These are phyloP conservation scores for Poa pratensis DNA, from an alignment of 176 grass and related monocot genomes.

Conservation along the genomic window DNA sequence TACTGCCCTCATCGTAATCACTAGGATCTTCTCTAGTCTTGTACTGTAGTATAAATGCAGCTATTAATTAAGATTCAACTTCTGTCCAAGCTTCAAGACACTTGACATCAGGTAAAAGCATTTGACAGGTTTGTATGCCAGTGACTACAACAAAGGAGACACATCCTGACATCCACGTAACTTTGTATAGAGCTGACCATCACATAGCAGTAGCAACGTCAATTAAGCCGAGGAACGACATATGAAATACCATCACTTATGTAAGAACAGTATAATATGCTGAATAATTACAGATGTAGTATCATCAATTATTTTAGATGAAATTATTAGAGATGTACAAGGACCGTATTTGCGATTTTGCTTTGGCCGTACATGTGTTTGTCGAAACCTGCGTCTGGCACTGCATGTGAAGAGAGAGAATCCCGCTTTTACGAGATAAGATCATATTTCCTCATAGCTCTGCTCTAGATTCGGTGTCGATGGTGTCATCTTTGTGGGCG, in stretches of 20 bases:
- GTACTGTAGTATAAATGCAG: too few species aligned
- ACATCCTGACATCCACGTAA: too few species aligned
- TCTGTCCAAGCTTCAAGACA: too few species aligned
- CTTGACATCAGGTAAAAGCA: too few species aligned
- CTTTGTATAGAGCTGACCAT: too few species aligned
- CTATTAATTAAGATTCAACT: too few species aligned
- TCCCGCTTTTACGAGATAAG: not conserved
- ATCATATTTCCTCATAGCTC: slow-evolving; percentile 63
- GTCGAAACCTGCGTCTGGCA: not conserved
- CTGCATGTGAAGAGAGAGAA: not conserved
- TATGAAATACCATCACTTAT: not conserved
- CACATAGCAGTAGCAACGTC: too few species aligned
- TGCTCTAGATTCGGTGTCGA: slow-evolving; percentile 59
- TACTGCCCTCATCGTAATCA: not conserved
- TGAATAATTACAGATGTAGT: not conserved
- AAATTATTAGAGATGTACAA: slow-evolving; percentile 36
- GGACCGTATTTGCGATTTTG: not conserved
- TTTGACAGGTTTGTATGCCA: too few species aligned
- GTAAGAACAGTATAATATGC: not conserved
- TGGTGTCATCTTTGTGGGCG: slow-evolving; percentile 40
- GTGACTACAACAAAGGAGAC: too few species aligned
- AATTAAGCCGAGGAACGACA: not conserved
- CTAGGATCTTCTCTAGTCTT: too few species aligned
- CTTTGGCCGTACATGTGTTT: not conserved
- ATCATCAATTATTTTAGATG: not conserved